Conservation (phyloP, 345 rosid species). For the Citrus reticulata region DNA sequence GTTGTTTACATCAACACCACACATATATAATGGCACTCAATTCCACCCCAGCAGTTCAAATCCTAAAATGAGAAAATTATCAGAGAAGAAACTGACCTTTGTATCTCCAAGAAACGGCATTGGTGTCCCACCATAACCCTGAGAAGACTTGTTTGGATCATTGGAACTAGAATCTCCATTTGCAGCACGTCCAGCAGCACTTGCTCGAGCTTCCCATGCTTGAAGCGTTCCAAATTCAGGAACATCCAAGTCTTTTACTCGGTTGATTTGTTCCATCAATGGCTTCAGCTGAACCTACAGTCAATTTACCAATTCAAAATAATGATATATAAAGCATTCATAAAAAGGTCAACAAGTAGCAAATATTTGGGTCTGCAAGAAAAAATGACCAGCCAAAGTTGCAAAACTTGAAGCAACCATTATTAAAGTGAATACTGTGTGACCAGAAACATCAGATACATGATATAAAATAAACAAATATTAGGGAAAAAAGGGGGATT, state of each 20-base stretch:
- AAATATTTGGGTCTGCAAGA: not conserved
- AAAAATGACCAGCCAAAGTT: not conserved
- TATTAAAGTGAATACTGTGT: not conserved
- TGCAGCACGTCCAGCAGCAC: constrained; percentile 52
- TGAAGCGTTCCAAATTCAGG: constrained; percentile 77
- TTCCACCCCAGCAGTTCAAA: constrained; percentile 9
- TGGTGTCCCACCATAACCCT: constrained; percentile 77
- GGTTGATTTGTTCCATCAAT: constrained; percentile 62
- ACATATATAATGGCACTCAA: not conserved
- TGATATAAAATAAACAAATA: not conserved
- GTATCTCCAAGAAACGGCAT: constrained; percentile 93
- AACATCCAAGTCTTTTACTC: constrained; percentile 74
- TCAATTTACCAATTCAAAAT: constrained; percentile 16
- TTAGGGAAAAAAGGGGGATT: not conserved
- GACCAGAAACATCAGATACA: not conserved
- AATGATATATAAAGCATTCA: not conserved
- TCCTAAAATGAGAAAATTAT: not conserved
- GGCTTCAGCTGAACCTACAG: constrained; percentile 78
- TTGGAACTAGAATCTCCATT: constrained; percentile 59
- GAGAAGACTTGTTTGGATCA: constrained; percentile 73
- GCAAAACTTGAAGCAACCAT: not conserved
- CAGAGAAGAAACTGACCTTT: constrained; percentile 41
- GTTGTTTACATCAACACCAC: not conserved
- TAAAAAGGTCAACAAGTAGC: not conserved
- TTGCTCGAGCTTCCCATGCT: constrained; percentile 93